Percentiles rank a stretch among this genome's conserved stretches.
Conservation (phyloP, 139 green algal species). For the Spirogloea muscicola region DNA sequence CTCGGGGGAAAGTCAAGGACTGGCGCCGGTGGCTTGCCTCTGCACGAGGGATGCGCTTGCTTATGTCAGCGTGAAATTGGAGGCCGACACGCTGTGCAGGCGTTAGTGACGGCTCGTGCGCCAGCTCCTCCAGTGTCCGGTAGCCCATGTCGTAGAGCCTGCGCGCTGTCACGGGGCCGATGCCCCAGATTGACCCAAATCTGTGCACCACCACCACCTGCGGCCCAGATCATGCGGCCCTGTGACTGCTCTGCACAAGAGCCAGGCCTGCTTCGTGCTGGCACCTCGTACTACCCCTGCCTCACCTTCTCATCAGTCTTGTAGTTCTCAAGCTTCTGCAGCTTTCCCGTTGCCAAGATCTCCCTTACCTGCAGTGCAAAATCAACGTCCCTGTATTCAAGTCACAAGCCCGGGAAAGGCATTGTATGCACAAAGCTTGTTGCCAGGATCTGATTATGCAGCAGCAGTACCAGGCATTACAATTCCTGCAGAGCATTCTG, state of each 20-base stretch:
- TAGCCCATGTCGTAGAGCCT: conserved; percentile 24
- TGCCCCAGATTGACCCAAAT: conserved; percentile 21
- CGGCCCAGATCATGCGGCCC: no score
- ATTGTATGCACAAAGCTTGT: no score
- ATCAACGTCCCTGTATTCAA: no score
- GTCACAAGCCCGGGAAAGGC: no score
- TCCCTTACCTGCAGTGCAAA: conserved; percentile 17
- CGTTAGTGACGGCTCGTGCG: neutral
- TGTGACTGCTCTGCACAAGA: no score
- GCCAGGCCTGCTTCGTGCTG: no score
- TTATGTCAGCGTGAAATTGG: conserved; percentile 25
- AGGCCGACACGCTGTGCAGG: conserved; percentile 13
- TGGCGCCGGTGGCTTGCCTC: no score
- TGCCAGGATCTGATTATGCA: no score
- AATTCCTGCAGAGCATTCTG: no score
- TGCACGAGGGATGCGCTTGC: conserved; percentile 13
- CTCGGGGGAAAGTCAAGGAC: no score
- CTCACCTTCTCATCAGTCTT: conserved; percentile 29
- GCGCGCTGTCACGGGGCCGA: conserved; percentile 6
- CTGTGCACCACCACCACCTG: conserved; percentile 12
- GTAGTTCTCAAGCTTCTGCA: conserved; percentile 28
- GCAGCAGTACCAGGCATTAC: no score
- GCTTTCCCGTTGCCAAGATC: conserved; percentile 22
- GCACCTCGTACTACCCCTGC: no score
- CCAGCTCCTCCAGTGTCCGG: conserved; percentile 28